A percentile compares a stretch with the other conserved stretches of the same genome.
phyloP scores from a whole-genome alignment of 805 yeast genomes.

The Monosporozyma yasuniensis region DNA sequence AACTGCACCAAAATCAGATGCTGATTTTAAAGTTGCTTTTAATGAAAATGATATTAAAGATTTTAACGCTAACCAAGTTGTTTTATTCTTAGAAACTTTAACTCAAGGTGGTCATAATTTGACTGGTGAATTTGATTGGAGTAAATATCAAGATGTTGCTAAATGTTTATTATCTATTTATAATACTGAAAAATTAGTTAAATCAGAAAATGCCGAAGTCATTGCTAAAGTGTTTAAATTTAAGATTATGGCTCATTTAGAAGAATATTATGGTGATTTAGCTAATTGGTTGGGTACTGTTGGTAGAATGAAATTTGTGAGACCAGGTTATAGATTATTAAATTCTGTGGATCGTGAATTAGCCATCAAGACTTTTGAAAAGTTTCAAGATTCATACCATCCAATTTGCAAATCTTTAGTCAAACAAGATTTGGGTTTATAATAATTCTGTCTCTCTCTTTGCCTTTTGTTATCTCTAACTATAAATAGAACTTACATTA shows the following conservation, averaged over 20 bases:
- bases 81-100: constrained; percentile 67
- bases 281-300: constrained; percentile 86
- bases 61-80: constrained; percentile 68
- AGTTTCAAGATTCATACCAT: constrained; percentile 56
- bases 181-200: constrained; percentile 33
- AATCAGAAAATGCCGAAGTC: constrained; percentile 70
- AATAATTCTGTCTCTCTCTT: background rate
- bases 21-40: constrained; percentile 32
- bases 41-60: constrained; percentile 39
- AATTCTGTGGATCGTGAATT: constrained; percentile 53
- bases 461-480: background rate
- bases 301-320: constrained; percentile 89
- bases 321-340: constrained; percentile 72
- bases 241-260: constrained; percentile 46
- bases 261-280: constrained; percentile 40
- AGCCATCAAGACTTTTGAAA: constrained; percentile 58
- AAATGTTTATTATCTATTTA: constrained; percentile 33
- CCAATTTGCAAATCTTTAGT: constrained; percentile 80
- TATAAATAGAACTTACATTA: background rate
- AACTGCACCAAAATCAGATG: constrained; percentile 23
- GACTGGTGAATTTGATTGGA: constrained; percentile 28
- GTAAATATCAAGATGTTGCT: constrained; percentile 27
- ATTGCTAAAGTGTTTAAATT: constrained; percentile 68
- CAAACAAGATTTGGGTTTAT: constrained; percentile 63
- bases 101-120: constrained; percentile 34